These are phyloP conservation scores for Pilaira anomala DNA, from an alignment of 192 early-diverging fungal species.

Conservation along the genomic window DNA sequence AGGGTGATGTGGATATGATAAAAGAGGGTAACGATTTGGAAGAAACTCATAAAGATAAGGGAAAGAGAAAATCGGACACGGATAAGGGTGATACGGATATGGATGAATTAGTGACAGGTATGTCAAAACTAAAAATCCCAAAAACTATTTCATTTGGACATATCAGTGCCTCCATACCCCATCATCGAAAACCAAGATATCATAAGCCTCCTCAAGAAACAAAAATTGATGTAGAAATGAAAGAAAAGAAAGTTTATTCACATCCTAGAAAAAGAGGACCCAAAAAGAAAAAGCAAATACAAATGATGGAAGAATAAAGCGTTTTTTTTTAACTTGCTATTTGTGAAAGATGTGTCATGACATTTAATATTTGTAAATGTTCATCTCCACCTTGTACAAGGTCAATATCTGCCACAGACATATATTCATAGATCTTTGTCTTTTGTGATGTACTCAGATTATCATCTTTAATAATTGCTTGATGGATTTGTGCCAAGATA, in stretches of 20 bases:
- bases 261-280: not conserved
- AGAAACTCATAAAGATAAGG: too few relatives aligned
- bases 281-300: not conserved
- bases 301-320: not conserved
- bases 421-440: slow-evolving; percentile 58
- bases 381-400: slow-evolving; percentile 90
- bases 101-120: slow-evolving; percentile 14
- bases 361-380: slow-evolving; percentile 75
- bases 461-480: slow-evolving; percentile 52
- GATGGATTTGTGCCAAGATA: slow-evolving; percentile 65
- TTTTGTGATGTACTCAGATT: slow-evolving; percentile 69
- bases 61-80: not conserved
- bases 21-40: too few relatives aligned
- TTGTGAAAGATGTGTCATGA: slow-evolving; percentile 52
- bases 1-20: not conserved
- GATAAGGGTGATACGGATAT: slow-evolving; percentile 1
- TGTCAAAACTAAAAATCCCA: slow-evolving; percentile 21
- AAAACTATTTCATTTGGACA: slow-evolving; percentile 26
- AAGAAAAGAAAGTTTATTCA: not conserved
- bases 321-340: slow-evolving; percentile 18
- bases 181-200: not conserved
- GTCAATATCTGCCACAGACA: slow-evolving; percentile 69
- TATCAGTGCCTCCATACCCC: not conserved
- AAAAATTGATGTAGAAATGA: slow-evolving; percentile 3
- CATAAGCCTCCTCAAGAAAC: not conserved